phyloP scores from a whole-genome alignment of 2,329 filamentous ascomycete species.

The Geoglossum cookeanum region DNA sequence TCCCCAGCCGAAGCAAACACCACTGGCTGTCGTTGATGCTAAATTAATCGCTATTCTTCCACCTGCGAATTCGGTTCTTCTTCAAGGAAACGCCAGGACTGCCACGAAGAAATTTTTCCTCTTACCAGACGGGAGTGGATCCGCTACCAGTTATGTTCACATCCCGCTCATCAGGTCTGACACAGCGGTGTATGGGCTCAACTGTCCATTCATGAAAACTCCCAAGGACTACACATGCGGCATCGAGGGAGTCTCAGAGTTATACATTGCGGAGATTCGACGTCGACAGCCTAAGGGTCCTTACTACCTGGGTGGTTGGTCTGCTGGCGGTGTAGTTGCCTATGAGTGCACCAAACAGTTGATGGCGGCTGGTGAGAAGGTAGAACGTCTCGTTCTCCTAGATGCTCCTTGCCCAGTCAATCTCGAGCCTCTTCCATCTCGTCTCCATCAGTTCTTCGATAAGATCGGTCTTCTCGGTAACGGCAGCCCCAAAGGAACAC shows the following conservation, averaged over 20 bases:
- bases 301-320: slow-evolving; percentile 54
- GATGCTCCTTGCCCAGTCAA: slow-evolving; percentile 48
- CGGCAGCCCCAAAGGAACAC: slow-evolving; percentile 10
- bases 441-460: slow-evolving; percentile 30
- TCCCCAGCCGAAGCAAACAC: slow-evolving; percentile 17
- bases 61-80: slow-evolving; percentile 2
- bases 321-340: slow-evolving; percentile 55
- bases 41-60: not conserved
- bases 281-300: slow-evolving; percentile 31
- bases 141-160: slow-evolving; percentile 4
- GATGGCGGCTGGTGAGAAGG: slow-evolving; percentile 33
- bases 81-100: slow-evolving; percentile 9
- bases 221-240: slow-evolving; percentile 13
- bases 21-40: not conserved
- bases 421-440: slow-evolving; percentile 44
- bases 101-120: slow-evolving; percentile 9
- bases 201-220: slow-evolving; percentile 5
- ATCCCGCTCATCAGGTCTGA: slow-evolving; percentile 1
- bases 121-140: slow-evolving; percentile 6
- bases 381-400: slow-evolving; percentile 43
- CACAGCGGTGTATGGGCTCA: slow-evolving; percentile 4
- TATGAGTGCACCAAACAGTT: slow-evolving; percentile 47
- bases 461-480: slow-evolving; percentile 28
- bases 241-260: slow-evolving; percentile 19
- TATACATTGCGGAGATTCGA: slow-evolving; percentile 26